Evolutionary conservation across 345 rosid species (phyloP), one percentile per base, ranked within the genome.

Genomic region (Populus simonii): DNA sequence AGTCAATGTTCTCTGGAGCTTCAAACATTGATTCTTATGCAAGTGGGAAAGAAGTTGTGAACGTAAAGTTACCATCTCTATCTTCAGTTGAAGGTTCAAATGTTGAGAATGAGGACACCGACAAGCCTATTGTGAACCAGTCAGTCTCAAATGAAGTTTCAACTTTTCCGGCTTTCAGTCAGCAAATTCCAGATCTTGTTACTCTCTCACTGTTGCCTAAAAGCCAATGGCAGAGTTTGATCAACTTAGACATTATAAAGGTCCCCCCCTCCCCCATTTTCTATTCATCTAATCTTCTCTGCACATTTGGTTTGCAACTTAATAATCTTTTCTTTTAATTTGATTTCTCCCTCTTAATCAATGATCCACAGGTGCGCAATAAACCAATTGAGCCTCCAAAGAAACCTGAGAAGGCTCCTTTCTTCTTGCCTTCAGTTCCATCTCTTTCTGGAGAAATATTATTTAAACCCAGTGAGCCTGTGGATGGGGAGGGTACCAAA

Each of bases 221-320:
- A 82, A 91, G 93, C 89, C 98, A 96, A 75, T 96, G 98, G 99
- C 98, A 96, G 78, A 87, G 97, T 83, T 85, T 94, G 91, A 86
- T 96, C 85, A 96, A 92, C 89, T 87, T 96, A 81, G 98, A 94
- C 83, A 90, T 92, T 69, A 96, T 93, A 83, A 96, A 93, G 97
- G 99, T 96, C 25, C 62, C 66, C n/a, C 25, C 62, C 33, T 70
- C 72, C 77, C 16, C 17, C 16, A 6, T 6, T 20, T 6, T 51
- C 3, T 51, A 0, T 51, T 23, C 43, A 36, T 29, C 29, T 63
- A 13, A 71, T 71, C 39, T 74, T 29, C 33, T 35, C 10, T 39
- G 9, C 8, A 76, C 59, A 27, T 29, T 18, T 11, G 12, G 7
- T 57, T 15, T 67, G 36, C 16, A 18, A 8, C 20, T 3, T 67